phyloP scores from a whole-genome alignment of 495 filamentous ascomycete genomes.

The Aspergillus wentii region DNA sequence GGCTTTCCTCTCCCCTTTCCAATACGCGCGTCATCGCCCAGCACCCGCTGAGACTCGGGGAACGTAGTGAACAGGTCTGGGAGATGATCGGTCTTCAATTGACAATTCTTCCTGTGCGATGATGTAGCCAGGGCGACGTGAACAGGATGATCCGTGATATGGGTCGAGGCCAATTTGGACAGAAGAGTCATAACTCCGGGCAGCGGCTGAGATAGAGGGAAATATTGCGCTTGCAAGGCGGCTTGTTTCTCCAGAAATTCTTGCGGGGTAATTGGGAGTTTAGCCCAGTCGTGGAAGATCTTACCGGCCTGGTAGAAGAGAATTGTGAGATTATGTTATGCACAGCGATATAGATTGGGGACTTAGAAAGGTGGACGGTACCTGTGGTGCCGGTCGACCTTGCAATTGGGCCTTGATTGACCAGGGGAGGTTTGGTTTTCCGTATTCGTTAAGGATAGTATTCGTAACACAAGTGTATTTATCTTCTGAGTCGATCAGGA shows the following conservation, averaged over 20 bases:
- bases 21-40: conserved; percentile 86
- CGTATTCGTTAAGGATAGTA: conserved; percentile 68
- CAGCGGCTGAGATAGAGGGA: conserved; percentile 68
- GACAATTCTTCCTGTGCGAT: conserved; percentile 63
- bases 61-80: conserved; percentile 70
- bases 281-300: conserved; percentile 78
- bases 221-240: conserved; percentile 62
- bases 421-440: conserved; percentile 76
- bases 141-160: conserved; percentile 44
- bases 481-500: conserved; percentile 92
- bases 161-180: conserved; percentile 37
- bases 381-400: conserved; percentile 77
- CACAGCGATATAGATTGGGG: background rate
- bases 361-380: conserved; percentile 18
- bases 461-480: conserved; percentile 83
- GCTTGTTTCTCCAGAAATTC: conserved; percentile 56
- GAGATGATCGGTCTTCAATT: conserved; percentile 75
- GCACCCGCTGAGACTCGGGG: conserved; percentile 58
- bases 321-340: background rate
- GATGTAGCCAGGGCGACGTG: conserved; percentile 87
- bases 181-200: conserved; percentile 75
- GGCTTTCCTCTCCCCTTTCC: conserved; percentile 81
- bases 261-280: conserved; percentile 68
- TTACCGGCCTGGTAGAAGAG: conserved; percentile 23
- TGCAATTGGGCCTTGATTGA: conserved; percentile 90